Evolutionary conservation across 768 basidiomycete genomes (phyloP), one percentile per base, ranked within the genome.

Genomic region (Mycena venus): DNA sequence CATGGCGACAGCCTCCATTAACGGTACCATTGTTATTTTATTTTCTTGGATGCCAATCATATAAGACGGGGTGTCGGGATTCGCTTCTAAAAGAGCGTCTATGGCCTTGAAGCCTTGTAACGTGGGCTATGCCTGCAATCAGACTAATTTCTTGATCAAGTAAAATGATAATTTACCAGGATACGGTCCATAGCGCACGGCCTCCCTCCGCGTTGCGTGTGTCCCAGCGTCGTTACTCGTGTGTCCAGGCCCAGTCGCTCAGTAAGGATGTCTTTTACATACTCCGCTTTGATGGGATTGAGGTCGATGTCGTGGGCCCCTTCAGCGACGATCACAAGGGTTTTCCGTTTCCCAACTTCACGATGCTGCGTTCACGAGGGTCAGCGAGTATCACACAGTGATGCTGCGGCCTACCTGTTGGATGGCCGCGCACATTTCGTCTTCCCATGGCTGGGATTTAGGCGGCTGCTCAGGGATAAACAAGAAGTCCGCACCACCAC

Each of bases 1-100:
- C 93, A 93, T 92, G 53, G 91, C 90, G 21, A 99, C 98, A 64
- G 98, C 98, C 72, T 99, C 95, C 88, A 98, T 90, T 53, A 99
- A 86, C 17, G 96, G 96, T 11, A 97, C 93, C 31, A 96, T 91
- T 10, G 90, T 96, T 77, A 99, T 95, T 86, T 98, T 98, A 86
- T 98, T 99, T 85, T 99, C 97, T 75, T 91, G 90, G 44, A 98
- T 88, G 27, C 98, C 97, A 79, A 99, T 99, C 94, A 99, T 98
- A 81, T 97, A 99, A 0, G 96, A 98, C 6, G 98, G 98, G 0
- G 95, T 96, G 23, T 94, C 91, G 6, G 97, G 96, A 0, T 91
- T 94, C 0, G 98, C 91, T 78, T 94, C 92, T 8, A 99, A 86
- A 31, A 99, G 87, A 2, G 96, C 94, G 64, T 96, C 90, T 60